Base-by-base conservation (phyloP, 345 rosid genomes). In the Hibiscus mutabilis region DNA sequence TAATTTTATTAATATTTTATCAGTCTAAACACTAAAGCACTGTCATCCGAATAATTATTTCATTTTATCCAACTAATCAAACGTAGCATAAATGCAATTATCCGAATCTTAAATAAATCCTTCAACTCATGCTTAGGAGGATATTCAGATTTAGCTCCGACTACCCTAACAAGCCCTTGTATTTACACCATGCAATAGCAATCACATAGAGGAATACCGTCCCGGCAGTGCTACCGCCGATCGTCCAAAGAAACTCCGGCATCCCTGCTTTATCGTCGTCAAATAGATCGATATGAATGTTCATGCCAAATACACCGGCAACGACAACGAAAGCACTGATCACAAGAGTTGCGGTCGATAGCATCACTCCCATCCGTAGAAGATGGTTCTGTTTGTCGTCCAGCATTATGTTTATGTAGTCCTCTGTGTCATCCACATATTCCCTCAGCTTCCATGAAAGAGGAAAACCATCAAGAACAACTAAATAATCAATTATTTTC, bases 361-460 rank as follows among this genome's bases (percentile, higher is more conserved):
- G 71, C 92, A 92, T 86, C 97, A 92, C 55, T 49, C 55, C 18
- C 55, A 49, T 49, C 4, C 18, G 18, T 15, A 49, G 55, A 49
- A 92, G 90, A 79, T 95, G 96, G 78, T 95, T 95, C 81, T 95
- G 97, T 81, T 92, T 92, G 86, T 90, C 97, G 68, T 92, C 97
- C 59, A 95, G 80, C 97, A 90, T 90, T 77, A 92, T 92, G 88
- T 95, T 95, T 74, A 92, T 89, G 87, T 90, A 90, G 71, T 90
- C 97, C 72, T 94, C 97, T 2, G 99, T 92, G 82, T 92, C 97
- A 64, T 95, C 97, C 4, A 92, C 96, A 5, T 92, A 95, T 77
- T 90, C 97, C 46, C 9, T 81, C 77, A 92, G 88, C 99, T 95
- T 73, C 70, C 33, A 73, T 18, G 59, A 61, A 40, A 40, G 44